phyloP scores from a whole-genome alignment of 176 grass and related monocot species.

The Oryza rufipogon region DNA sequence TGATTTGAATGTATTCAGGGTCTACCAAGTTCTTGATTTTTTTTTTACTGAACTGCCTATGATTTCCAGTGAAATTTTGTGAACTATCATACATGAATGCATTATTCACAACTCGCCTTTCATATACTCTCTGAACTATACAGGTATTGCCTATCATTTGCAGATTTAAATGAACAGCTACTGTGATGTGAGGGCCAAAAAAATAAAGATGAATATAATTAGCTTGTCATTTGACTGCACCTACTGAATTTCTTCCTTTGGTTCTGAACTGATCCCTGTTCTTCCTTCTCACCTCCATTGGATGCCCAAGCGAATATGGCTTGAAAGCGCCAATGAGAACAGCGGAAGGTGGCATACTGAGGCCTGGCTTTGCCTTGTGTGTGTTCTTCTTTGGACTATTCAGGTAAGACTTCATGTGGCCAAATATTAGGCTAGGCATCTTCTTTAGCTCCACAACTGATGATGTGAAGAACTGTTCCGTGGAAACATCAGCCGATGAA shows the following conservation, averaged over 20 bases:
- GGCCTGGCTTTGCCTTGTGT: constrained; percentile 51
- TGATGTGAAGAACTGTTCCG: constrained; percentile 64
- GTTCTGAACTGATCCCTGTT: constrained; percentile 55
- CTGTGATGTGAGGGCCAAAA: constrained; percentile 22
- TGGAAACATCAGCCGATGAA: constrained; percentile 33
- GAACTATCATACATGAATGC: constrained; percentile 33
- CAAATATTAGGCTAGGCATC: constrained; percentile 48
- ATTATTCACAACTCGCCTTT: constrained; percentile 41
- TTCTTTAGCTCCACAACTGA: constrained; percentile 56
- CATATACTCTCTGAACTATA: constrained; percentile 34
- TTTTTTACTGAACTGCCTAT: constrained; percentile 6
- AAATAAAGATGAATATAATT: constrained; percentile 15
- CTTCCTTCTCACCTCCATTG: constrained; percentile 66
- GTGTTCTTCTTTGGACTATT: constrained; percentile 51
- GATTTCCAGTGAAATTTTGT: constrained; percentile 1
- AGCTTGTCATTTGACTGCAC: constrained; percentile 49
- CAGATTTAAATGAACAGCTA: constrained; percentile 21
- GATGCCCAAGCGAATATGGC: constrained; percentile 61
- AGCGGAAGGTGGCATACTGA: constrained; percentile 58
- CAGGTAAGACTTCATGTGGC: constrained; percentile 63
- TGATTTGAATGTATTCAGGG: background rate
- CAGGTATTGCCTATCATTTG: constrained; percentile 40
- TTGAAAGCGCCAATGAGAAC: constrained; percentile 74
- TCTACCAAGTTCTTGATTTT: background rate
- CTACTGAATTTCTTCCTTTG: constrained; percentile 53